Conservation (phyloP, 768 basidiomycete species). For the Boletus reticulatus region DNA sequence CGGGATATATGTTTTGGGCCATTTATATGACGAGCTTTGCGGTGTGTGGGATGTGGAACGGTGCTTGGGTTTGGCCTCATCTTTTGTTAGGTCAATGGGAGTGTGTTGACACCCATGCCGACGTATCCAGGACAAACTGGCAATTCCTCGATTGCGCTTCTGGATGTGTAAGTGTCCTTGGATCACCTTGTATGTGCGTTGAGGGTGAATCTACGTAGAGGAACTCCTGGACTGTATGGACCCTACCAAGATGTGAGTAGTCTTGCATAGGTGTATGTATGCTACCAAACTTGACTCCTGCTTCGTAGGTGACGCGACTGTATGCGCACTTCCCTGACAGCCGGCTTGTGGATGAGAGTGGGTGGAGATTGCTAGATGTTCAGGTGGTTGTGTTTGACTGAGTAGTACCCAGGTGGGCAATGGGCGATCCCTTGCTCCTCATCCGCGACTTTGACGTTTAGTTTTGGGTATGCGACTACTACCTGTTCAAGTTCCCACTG, state of each 20-base stretch:
- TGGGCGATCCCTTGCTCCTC: constrained; percentile 78
- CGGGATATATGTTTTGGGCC: constrained; percentile 77
- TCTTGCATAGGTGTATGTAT: neutral
- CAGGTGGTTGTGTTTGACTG: neutral
- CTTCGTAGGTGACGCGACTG: constrained; percentile 59
- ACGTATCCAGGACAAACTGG: constrained; percentile 59
- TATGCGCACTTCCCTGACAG: constrained; percentile 59
- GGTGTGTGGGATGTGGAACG: constrained; percentile 33
- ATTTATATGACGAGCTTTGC: constrained; percentile 56
- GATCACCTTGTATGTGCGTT: neutral
- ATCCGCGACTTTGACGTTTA: constrained; percentile 55
- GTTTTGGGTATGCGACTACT: constrained; percentile 56
- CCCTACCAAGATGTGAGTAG: constrained; percentile 70
- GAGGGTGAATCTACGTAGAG: constrained; percentile 40
- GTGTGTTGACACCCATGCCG: constrained; percentile 49
- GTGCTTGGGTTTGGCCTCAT: neutral
- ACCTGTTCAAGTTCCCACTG: neutral
- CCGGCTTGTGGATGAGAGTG: constrained; percentile 65
- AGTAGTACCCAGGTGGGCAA: constrained; percentile 47
- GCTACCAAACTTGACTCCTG: neutral
- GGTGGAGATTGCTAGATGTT: constrained; percentile 14
- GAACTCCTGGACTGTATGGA: constrained; percentile 68
- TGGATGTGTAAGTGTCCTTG: constrained; percentile 62
- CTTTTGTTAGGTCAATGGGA: constrained; percentile 52
- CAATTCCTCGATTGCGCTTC: constrained; percentile 61